These are phyloP conservation scores for Calonectria pauciramosa DNA, from an alignment of 2,329 filamentous ascomycete genomes.

Conservation along the genomic window DNA sequence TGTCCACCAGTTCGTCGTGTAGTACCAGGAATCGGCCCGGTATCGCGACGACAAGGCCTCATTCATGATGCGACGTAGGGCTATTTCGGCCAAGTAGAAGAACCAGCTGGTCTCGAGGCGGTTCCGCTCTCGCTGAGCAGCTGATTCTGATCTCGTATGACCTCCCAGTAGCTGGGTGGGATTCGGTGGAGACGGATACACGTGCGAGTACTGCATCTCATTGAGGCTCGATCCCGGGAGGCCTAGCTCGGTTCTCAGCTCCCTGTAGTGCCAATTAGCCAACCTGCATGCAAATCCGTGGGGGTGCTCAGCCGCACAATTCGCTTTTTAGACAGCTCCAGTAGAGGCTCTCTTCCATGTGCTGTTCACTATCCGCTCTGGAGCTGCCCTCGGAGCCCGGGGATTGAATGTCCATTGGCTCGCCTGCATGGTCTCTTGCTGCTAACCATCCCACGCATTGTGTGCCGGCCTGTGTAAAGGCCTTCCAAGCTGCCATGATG, in stretches of 20 bases:
- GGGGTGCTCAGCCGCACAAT: slow-evolving; percentile 26
- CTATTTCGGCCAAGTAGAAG: slow-evolving; percentile 42
- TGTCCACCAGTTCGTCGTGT: slow-evolving; percentile 25
- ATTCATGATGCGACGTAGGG: slow-evolving; percentile 33
- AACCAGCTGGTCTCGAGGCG: slow-evolving; percentile 37
- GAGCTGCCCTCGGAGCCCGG: not conserved
- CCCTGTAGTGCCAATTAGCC: slow-evolving; percentile 20
- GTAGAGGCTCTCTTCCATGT: slow-evolving; percentile 43
- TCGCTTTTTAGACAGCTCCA: slow-evolving; percentile 46
- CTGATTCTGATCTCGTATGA: slow-evolving; percentile 23
- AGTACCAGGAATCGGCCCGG: slow-evolving; percentile 31
- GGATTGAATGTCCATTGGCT: not conserved
- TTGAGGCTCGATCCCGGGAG: slow-evolving; percentile 38
- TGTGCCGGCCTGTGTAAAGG: slow-evolving; percentile 34
- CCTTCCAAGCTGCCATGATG: slow-evolving; percentile 40
- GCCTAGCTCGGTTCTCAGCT: slow-evolving; percentile 38
- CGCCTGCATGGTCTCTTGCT: slow-evolving; percentile 2
- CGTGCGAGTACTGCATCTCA: slow-evolving; percentile 36
- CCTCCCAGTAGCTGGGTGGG: slow-evolving; percentile 20
- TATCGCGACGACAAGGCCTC: slow-evolving; percentile 25
- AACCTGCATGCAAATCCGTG: not conserved
- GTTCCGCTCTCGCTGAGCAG: slow-evolving; percentile 18
- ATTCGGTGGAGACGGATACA: slow-evolving; percentile 38
- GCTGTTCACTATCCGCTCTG: slow-evolving; percentile 13
- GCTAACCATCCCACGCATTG: slow-evolving; percentile 24